phyloP scores from a whole-genome alignment of 1,139 yeast genomes.

The Suhomyces bolitotheri region DNA sequence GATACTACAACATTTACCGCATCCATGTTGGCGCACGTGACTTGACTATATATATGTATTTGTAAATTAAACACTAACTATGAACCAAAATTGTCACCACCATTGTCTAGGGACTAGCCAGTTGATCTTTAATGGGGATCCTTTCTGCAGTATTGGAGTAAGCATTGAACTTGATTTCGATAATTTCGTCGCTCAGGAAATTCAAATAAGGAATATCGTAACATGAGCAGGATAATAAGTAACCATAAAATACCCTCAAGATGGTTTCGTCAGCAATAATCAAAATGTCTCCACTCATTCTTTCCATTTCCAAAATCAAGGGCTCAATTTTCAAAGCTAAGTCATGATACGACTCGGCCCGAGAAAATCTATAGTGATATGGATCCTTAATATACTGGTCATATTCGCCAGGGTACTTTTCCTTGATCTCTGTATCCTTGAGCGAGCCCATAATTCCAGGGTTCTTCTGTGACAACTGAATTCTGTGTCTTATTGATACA shows the following conservation, averaged over 20 bases:
- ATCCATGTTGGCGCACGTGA: background rate
- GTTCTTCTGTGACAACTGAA: constrained; percentile 82
- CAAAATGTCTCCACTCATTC: constrained; percentile 83
- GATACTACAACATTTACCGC: background rate
- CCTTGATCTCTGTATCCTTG: constrained; percentile 57
- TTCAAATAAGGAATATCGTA: constrained; percentile 77
- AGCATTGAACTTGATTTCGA: constrained; percentile 86
- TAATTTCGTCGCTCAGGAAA: constrained; percentile 79
- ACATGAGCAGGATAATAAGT: constrained; percentile 88
- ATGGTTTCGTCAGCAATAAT: constrained; percentile 94
- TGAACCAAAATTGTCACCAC: too few relatives aligned
- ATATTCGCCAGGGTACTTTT: constrained; percentile 68
- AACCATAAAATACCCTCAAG: constrained; percentile 85
- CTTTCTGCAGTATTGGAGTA: constrained; percentile 71
- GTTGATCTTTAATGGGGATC: constrained; percentile 32
- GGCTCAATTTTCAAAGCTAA: constrained; percentile 94
- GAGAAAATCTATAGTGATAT: constrained; percentile 86
- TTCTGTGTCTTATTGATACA: constrained; percentile 67
- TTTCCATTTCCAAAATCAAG: constrained; percentile 85
- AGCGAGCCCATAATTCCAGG: constrained; percentile 87
- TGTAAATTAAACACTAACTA: too few relatives aligned
- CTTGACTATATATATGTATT: background rate
- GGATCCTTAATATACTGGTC: constrained; percentile 71
- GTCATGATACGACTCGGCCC: constrained; percentile 95
- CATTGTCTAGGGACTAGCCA: background rate